These are phyloP conservation scores for Yarrowia phangngaensis DNA, from an alignment of 805 yeast genomes.

Conservation along the genomic window DNA sequence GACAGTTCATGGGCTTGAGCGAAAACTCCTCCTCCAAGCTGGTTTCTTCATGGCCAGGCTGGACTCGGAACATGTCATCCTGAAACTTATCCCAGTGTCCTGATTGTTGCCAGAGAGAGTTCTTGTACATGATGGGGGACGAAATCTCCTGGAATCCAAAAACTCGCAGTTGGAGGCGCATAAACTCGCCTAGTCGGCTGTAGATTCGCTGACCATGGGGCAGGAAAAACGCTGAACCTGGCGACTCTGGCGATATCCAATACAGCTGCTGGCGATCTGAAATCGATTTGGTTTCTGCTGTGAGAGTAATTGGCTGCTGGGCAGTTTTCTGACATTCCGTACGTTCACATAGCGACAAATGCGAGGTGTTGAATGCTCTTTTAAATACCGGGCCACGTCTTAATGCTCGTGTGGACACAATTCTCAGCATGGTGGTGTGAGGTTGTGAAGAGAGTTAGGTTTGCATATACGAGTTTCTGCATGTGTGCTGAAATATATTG, in stretches of 20 bases:
- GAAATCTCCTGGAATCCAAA: constrained; percentile 90
- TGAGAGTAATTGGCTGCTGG: constrained; percentile 17
- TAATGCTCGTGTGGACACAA: too few species aligned
- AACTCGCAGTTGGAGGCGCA: constrained; percentile 75
- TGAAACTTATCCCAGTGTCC: constrained; percentile 97
- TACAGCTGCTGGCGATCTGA: constrained; percentile 71
- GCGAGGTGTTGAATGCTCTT: too few species aligned
- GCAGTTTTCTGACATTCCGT: constrained; percentile 12
- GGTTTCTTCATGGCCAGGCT: constrained; percentile 33
- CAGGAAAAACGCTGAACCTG: constrained; percentile 87
- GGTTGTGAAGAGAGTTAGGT: too few species aligned
- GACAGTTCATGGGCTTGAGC: constrained; percentile 64
- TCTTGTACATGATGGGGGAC: constrained; percentile 83
- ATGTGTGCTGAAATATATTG: too few species aligned
- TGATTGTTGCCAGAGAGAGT: constrained; percentile 78
- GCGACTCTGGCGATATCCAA: constrained; percentile 74
- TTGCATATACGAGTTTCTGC: too few species aligned
- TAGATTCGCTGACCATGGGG: constrained; percentile 90
- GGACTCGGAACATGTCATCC: constrained; percentile 79
- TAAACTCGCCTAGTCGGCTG: constrained; percentile 71
- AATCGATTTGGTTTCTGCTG: constrained; percentile 39
- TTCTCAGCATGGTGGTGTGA: too few species aligned
- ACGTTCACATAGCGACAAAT: constrained; percentile 6
- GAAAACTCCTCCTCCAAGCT: constrained; percentile 58
- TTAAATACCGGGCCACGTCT: too few species aligned